Evolutionary conservation across 192 early-diverging fungal genomes (phyloP).

Genomic region (Coemansia sp.): DNA sequence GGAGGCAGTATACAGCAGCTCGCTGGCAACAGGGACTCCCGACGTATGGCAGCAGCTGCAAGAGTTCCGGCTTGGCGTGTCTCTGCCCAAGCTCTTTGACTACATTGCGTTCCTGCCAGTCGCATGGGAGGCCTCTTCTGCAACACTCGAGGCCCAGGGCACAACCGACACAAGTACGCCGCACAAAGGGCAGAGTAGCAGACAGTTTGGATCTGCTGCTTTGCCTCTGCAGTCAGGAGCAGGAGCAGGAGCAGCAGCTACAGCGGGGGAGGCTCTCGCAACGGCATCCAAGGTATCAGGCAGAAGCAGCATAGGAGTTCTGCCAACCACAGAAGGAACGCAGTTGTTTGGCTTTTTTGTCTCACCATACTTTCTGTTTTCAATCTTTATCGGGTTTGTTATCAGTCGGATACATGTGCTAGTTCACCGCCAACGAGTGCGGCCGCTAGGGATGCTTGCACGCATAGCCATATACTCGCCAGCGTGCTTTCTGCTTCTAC

Average conservation of each 20-base stretch:
- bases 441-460: constrained; percentile 24
- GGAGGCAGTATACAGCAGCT: constrained; percentile 6
- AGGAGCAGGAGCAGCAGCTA: not conserved
- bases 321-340: constrained; percentile 12
- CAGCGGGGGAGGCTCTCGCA: not conserved
- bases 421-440: constrained; percentile 45
- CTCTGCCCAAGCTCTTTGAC: constrained; percentile 19
- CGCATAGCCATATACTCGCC: constrained; percentile 41
- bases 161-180: not conserved
- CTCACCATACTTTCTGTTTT: constrained; percentile 49
- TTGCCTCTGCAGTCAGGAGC: not conserved
- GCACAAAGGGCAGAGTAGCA: not conserved
- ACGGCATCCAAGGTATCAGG: not conserved
- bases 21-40: constrained; percentile 10
- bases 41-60: constrained; percentile 55
- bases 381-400: constrained; percentile 31
- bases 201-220: not conserved
- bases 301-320: constrained; percentile 9
- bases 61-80: constrained; percentile 28
- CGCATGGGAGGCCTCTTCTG: constrained; percentile 11
- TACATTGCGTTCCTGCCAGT: constrained; percentile 18
- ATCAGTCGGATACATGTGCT: constrained; percentile 53
- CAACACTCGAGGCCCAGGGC: not conserved
- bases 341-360: constrained; percentile 51
- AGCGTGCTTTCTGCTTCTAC: constrained; percentile 22